These are phyloP conservation scores for Chenopodium formosanum DNA, from an alignment of 148 eudicot species.

Conservation along the genomic window DNA sequence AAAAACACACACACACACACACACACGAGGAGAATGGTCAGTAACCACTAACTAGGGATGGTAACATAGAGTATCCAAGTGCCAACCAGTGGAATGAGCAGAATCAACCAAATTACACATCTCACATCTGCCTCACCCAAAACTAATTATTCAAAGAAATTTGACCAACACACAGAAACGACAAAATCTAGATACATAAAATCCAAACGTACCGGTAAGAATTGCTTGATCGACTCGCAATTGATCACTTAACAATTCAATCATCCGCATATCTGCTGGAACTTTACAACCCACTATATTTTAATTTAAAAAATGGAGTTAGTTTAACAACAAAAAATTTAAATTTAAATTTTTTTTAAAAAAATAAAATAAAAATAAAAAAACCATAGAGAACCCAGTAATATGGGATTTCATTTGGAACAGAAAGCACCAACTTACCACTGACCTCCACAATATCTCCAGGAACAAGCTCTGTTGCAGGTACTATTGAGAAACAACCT, in stretches of 20 bases:
- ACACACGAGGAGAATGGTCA: neutral
- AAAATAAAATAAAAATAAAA: neutral
- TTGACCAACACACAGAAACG: neutral
- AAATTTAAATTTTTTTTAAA: no score
- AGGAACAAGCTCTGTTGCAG: constrained; percentile 92
- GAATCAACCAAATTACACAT: neutral
- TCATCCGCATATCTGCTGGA: constrained; percentile 98
- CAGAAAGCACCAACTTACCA: constrained; percentile 43
- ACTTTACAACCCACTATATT: constrained; percentile 85
- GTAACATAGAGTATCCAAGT: neutral
- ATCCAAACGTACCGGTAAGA: constrained; percentile 64
- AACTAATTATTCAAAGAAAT: neutral
- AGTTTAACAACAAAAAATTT: no score
- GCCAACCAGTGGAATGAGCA: neutral
- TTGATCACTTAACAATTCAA: constrained; percentile 85
- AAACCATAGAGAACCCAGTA: neutral
- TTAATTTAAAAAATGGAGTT: neutral
- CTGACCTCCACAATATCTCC: constrained; percentile 98
- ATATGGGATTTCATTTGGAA: constrained; percentile 2
- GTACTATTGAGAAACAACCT: constrained; percentile 94
- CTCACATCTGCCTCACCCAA: neutral
- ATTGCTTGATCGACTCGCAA: constrained; percentile 99
- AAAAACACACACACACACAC: no score
- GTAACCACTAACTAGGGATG: neutral
- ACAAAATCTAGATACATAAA: neutral